A percentile compares a stretch with the other conserved stretches of the same genome.
Conservation (phyloP, 176 grass and related monocot species). For the Miscanthus lutarioriparius region DNA sequence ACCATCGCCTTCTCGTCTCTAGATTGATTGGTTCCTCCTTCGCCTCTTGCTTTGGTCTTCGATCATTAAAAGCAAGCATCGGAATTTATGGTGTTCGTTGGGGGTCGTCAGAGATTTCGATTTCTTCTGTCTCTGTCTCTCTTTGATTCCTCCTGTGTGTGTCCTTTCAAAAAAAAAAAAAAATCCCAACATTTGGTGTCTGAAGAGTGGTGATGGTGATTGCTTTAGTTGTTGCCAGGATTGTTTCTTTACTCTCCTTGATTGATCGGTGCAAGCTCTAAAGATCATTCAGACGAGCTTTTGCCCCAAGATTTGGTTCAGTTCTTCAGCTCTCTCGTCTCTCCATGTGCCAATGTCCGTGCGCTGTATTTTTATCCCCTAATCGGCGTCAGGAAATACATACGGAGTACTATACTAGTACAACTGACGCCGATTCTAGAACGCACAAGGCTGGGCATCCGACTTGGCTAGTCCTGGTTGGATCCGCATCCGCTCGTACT, state of each 20-base stretch:
- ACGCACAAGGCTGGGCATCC: not conserved
- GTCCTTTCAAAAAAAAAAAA: not conserved
- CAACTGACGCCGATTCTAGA: not conserved
- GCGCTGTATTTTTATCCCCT: too few relatives aligned
- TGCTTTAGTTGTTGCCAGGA: not conserved
- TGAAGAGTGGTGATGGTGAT: not conserved
- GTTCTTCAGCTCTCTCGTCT: not conserved
- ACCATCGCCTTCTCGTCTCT: not conserved
- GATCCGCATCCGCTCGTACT: conserved; percentile 34
- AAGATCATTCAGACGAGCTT: not conserved
- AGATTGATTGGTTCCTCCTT: not conserved
- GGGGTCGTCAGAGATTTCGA: not conserved
- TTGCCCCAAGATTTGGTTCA: conserved; percentile 28
- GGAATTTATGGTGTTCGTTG: not conserved
- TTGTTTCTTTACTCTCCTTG: not conserved
- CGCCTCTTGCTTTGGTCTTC: not conserved
- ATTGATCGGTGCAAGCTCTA: not conserved
- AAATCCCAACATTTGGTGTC: not conserved
- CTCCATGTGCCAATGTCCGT: not conserved
- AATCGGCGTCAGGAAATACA: too few relatives aligned
- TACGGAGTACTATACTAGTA: too few relatives aligned
- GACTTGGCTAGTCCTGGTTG: not conserved
- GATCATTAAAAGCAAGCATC: not conserved
- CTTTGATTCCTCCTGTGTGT: not conserved
- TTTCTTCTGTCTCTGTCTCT: not conserved